Evolutionary conservation across 2,329 filamentous ascomycete genomes (phyloP), one percentile per base, ranked within the genome.

Genomic region (Fusarium gaditjirri): DNA sequence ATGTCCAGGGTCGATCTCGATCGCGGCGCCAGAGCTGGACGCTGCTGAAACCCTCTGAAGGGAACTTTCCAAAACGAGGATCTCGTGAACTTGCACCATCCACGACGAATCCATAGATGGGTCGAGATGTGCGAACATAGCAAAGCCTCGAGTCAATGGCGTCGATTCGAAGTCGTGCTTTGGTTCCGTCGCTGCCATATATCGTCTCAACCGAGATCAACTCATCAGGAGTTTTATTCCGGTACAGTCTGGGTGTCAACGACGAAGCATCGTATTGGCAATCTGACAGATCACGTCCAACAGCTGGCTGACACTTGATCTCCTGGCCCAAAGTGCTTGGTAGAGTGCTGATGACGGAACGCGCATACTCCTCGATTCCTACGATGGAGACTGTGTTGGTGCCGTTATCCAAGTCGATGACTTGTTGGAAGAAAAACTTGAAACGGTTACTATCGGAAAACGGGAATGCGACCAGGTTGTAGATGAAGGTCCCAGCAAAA

Each of bases 341-440:
- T 31, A 98, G 82, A 21, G 90, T 86, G 12, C 84, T 83, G 62
- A 96, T 88, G 49, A 95, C 89, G 38, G 88, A 83, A 17, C 88
- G 85, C 2, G 96, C 83, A 78, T 90, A 97, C 8, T 89, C 85
- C 70, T 90, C 85, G 5, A 94, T 80, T 1, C 94, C 94, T 1
- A 86, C 87, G 13, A 97, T 84, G 38, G 89, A 90, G 43, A 95
- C 92, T 5, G 83, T 85, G 72, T 94, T 94, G 19, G 86, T 83
- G n/a, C 91, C 91, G 8, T 86, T 89, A 72, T 93, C 92, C 14
- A 97, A 87, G 73, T 97, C 89, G 52, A 98, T 85, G 14, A 89
- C 88, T 79, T 99, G 95, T 54, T 93, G 85, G 80, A 98, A 98
- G 81, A 91, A 97, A 52, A 95, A 86, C 81, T 98, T 98, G 80